These are phyloP conservation scores for Plasmodium malariae DNA, from an alignment of 169 alveolate species.

Conservation along the genomic window DNA sequence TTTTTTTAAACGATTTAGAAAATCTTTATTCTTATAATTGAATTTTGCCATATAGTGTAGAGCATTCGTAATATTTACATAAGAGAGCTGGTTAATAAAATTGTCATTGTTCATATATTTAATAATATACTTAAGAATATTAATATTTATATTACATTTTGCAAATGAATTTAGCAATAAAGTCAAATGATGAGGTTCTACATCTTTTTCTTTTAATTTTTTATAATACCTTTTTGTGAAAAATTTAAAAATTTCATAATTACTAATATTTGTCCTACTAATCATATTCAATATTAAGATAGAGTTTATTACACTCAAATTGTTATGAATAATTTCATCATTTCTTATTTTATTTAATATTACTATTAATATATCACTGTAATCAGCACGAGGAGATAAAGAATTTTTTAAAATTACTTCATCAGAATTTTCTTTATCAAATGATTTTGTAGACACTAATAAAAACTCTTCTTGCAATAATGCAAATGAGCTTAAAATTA, in stretches of 20 bases:
- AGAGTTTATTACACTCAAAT: conserved; percentile 72
- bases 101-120: conserved; percentile 72
- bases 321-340: conserved; percentile 71
- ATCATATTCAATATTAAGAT: conserved; percentile 67
- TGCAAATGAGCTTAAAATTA: conserved; percentile 58
- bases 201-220: conserved; percentile 74
- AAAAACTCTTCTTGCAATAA: conserved; percentile 59
- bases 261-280: conserved; percentile 51
- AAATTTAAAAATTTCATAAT: conserved; percentile 74
- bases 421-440: conserved; percentile 9
- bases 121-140: conserved; percentile 70
- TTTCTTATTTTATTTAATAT: conserved; percentile 66
- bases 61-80: conserved; percentile 75
- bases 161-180: conserved; percentile 74
- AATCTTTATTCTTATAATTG: conserved; percentile 43
- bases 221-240: conserved; percentile 71
- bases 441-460: neutral
- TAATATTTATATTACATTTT: conserved; percentile 73
- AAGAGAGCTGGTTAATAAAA: conserved; percentile 65
- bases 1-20: conserved; percentile 55
- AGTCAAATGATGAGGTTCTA: conserved; percentile 77
- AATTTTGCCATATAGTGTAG: conserved; percentile 78
- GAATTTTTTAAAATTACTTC: conserved; percentile 5
- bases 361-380: conserved; percentile 33
- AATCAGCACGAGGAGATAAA: neutral